Evolutionary conservation across 2,329 filamentous ascomycete genomes (phyloP).

Genomic region (Penicillium sp.): DNA sequence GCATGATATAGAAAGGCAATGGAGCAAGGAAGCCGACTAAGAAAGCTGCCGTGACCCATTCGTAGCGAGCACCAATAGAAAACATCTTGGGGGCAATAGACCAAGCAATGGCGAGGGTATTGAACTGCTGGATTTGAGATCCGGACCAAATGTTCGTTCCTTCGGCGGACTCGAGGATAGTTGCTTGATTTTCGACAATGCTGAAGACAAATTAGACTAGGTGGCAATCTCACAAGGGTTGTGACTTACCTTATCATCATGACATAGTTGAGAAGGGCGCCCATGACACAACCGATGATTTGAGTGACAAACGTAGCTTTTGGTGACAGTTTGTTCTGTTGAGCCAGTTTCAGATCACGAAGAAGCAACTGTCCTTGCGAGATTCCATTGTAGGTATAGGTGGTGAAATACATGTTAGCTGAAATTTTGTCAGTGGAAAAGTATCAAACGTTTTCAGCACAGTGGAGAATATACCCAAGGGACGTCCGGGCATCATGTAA

Average conservation of each 20-base stretch:
- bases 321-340: neutral
- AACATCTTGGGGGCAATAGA: neutral
- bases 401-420: neutral
- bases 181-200: neutral
- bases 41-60: neutral
- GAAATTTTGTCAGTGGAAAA: neutral
- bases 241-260: neutral
- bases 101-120: neutral
- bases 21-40: neutral
- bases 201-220: neutral
- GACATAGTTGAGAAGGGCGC: neutral
- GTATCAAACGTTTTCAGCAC: neutral
- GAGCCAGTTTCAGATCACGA: neutral
- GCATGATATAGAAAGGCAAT: neutral
- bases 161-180: neutral
- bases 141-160: neutral
- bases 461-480: neutral
- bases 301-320: neutral
- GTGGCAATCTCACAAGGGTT: neutral
- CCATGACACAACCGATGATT: neutral
- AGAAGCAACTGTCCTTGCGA: neutral
- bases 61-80: neutral
- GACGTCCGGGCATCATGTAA: neutral
- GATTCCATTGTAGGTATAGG: neutral
- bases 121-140: neutral